Evolutionary conservation across 495 filamentous ascomycete genomes (phyloP).

Genomic region (Corynascus novoguineensis): DNA sequence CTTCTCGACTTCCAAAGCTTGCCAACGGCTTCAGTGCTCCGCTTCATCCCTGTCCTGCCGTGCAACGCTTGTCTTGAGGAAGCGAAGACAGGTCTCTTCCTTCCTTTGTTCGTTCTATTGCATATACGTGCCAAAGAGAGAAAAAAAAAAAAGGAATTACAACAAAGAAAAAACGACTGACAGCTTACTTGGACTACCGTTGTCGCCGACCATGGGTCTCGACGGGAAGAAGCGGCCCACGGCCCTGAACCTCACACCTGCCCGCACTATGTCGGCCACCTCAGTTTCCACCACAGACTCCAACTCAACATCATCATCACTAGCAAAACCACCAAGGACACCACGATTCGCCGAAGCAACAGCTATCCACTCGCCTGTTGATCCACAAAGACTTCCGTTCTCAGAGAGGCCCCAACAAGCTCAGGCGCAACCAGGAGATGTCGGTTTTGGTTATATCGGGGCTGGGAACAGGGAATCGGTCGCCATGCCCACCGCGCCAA

Average conservation of each 20-base stretch:
- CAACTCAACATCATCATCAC: constrained; percentile 52
- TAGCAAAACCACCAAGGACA: constrained; percentile 67
- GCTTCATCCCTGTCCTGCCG: constrained; percentile 18
- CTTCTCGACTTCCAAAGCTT: constrained; percentile 22
- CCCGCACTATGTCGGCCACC: constrained; percentile 43
- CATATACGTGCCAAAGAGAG: constrained; percentile 14
- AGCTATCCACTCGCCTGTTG: constrained; percentile 77
- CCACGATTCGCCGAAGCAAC: constrained; percentile 90
- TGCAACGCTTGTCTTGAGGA: constrained; percentile 15
- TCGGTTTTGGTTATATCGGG: constrained; percentile 86
- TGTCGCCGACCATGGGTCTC: constrained; percentile 19
- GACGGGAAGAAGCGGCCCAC: constrained; percentile 49
- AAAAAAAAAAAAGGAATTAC: constrained; percentile 18
- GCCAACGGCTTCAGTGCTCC: constrained; percentile 11
- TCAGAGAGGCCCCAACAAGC: constrained; percentile 54
- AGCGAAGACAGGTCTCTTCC: constrained; percentile 34
- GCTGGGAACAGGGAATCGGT: constrained; percentile 47
- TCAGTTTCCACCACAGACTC: constrained; percentile 52
- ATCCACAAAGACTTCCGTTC: constrained; percentile 59
- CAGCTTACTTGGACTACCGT: constrained; percentile 22
- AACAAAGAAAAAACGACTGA: too few species aligned
- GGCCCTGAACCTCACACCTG: constrained; percentile 44
- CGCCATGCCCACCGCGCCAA: constrained; percentile 56
- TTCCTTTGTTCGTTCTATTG: constrained; percentile 22
- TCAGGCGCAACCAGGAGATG: constrained; percentile 68